A percentile compares a stretch with the other conserved stretches of the same genome.
phyloP scores from a whole-genome alignment of 352 stramenopile species.

The Pythium phragmitis region DNA sequence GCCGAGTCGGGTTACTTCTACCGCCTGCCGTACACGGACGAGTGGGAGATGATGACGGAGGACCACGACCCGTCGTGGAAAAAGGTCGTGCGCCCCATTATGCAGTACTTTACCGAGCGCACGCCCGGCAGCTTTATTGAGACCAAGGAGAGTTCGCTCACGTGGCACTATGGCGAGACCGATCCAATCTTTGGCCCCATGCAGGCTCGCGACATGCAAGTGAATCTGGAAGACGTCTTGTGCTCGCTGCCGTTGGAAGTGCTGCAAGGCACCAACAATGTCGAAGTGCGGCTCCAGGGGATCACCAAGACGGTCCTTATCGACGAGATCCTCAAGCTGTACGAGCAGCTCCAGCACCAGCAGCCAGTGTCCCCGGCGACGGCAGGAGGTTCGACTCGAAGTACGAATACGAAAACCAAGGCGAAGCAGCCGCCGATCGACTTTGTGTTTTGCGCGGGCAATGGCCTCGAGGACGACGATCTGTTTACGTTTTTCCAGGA shows the following conservation, averaged over 20 bases:
- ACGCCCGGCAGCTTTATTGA: slow-evolving; percentile 68
- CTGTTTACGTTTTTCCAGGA: slow-evolving; percentile 85
- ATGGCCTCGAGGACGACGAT: slow-evolving; percentile 83
- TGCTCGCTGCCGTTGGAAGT: slow-evolving; percentile 81
- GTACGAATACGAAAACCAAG: background rate
- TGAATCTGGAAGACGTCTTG: slow-evolving; percentile 85
- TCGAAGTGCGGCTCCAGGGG: slow-evolving; percentile 69
- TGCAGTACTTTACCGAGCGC: slow-evolving; percentile 76
- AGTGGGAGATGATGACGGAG: slow-evolving; percentile 62
- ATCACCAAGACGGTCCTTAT: slow-evolving; percentile 68
- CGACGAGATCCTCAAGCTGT: slow-evolving; percentile 56
- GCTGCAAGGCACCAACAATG: slow-evolving; percentile 72
- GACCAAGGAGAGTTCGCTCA: slow-evolving; percentile 57
- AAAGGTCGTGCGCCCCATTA: slow-evolving; percentile 68
- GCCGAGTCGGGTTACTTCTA: slow-evolving; percentile 69
- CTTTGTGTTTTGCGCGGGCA: slow-evolving; percentile 86
- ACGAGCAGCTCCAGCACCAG: slow-evolving; percentile 33
- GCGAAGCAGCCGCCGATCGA: slow-evolving; percentile 43
- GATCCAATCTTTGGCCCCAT: slow-evolving; percentile 77
- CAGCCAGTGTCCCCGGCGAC: slow-evolving; percentile 24
- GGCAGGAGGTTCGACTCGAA: slow-evolving; percentile 8
- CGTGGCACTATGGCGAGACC: slow-evolving; percentile 73
- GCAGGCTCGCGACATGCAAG: slow-evolving; percentile 87
- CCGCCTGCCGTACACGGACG: slow-evolving; percentile 42
- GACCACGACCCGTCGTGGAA: slow-evolving; percentile 68